Evolutionary conservation across 352 stramenopile species (phyloP), one percentile per base, ranked within the genome.

Genomic region (Pythium coloratum): DNA sequence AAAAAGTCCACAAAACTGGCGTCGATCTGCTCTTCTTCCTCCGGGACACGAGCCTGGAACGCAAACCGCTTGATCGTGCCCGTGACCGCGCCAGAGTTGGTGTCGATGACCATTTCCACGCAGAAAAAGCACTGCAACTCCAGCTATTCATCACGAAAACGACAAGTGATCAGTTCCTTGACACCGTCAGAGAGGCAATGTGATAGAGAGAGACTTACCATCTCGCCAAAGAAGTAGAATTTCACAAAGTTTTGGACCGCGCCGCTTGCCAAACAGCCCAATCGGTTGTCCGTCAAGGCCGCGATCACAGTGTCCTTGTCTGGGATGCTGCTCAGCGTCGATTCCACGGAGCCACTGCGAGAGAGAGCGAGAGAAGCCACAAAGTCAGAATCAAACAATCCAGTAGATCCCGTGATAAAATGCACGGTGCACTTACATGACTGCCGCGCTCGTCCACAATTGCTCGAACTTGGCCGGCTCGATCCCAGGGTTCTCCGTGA

Each of bases 221-320:
- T 92, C 75, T 94, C 84, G 10, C 78, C 85, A 50, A 84, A 94
- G 66, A 96, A 96, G 73, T 88, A 96, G 53, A 96, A 96, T 69
- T 96, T 96, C 74, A 94, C 76, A 20, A 89, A 57, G 47, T 80
- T 81, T 16, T 90, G 72, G 42, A 94, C 67, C 14, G 78, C 77
- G 14, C 88, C 88, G 57, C 85, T 94, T 24, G 88, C 88, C 62
- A 96, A 71, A 73, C 88, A 96, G 71, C 75, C 84, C 46, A 96
- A 62, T 34, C 75, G 85, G 49, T 92, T 88, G 53, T 76, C 77
- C 0, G 80, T 60, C 68, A 96, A 95, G 18, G 80, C 65, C 10
- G 78, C 78, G 60, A 96, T 94, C 63, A 96, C 76, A 49, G 87
- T 76, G 42, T 94, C 84, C 40, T 91, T 81, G 42, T 90, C 83